phyloP scores from a whole-genome alignment of 2,329 filamentous ascomycete genomes.

The Sporothrix euskadiensis region DNA sequence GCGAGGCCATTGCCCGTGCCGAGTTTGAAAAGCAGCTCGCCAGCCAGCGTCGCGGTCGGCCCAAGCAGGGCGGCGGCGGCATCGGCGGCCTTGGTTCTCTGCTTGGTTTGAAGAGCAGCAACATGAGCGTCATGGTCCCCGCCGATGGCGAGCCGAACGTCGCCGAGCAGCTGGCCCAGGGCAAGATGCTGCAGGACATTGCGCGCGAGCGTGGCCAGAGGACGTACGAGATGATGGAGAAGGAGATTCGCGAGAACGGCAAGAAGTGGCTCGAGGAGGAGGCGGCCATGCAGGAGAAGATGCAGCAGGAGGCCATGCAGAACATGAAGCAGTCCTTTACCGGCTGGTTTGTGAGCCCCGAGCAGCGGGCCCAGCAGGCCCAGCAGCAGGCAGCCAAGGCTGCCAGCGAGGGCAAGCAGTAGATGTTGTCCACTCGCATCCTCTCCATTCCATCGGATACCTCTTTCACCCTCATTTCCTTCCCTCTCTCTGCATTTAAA shows the following conservation, averaged over 20 bases:
- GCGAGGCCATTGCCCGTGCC: conserved; percentile 81
- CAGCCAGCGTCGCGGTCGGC: conserved; percentile 64
- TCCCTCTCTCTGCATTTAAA: background rate
- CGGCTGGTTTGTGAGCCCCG: conserved; percentile 49
- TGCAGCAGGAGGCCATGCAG: conserved; percentile 86
- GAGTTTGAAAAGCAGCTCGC: conserved; percentile 79
- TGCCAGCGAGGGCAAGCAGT: background rate
- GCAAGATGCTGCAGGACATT: conserved; percentile 96
- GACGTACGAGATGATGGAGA: conserved; percentile 85
- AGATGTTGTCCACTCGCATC: background rate
- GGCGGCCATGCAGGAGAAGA: conserved; percentile 81
- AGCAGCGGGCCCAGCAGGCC: conserved; percentile 2
- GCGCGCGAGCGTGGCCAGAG: conserved; percentile 88
- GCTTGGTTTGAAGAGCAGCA: conserved; percentile 73
- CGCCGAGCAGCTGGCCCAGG: conserved; percentile 77
- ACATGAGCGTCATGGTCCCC: conserved; percentile 61
- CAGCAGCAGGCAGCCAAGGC: conserved; percentile 11
- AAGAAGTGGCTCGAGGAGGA: conserved; percentile 96
- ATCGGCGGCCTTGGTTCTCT: conserved; percentile 69
- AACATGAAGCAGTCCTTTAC: conserved; percentile 82
- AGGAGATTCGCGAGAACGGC: conserved; percentile 88
- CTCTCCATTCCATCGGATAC: conserved; percentile 7
- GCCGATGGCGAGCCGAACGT: conserved; percentile 69
- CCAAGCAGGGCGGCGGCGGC: conserved; percentile 49
- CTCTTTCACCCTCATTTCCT: background rate